Conservation (phyloP, 2,329 filamentous ascomycete genomes). For the Lithohypha guttulata region DNA sequence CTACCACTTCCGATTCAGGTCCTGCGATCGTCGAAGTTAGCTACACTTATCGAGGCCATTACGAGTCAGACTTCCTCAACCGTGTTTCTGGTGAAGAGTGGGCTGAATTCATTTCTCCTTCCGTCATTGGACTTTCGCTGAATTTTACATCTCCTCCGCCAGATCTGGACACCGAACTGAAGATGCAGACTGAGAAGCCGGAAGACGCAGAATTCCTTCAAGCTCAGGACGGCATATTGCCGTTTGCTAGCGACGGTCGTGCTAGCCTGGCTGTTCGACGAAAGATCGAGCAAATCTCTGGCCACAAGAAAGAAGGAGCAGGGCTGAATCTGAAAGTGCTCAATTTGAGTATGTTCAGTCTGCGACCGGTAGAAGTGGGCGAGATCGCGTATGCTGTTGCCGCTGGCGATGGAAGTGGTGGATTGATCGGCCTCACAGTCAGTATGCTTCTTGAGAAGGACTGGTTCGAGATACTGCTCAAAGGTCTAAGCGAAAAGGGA, state of each 20-base stretch:
- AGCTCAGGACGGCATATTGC: slow-evolving; percentile 15
- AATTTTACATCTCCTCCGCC: slow-evolving; percentile 10
- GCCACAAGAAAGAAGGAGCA: neutral
- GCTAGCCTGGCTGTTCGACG: slow-evolving; percentile 14
- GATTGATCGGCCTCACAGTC: slow-evolving; percentile 15
- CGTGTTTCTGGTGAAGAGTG: slow-evolving; percentile 26
- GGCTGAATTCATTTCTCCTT: slow-evolving; percentile 11
- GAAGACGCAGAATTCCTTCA: slow-evolving; percentile 10
- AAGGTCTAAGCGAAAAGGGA: slow-evolving; percentile 9
- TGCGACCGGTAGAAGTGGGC: slow-evolving; percentile 14
- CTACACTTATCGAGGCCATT: slow-evolving; percentile 36
- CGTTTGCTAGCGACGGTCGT: slow-evolving; percentile 17
- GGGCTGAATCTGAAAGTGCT: slow-evolving; percentile 12
- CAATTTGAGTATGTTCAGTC: slow-evolving; percentile 17
- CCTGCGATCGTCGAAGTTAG: slow-evolving; percentile 38
- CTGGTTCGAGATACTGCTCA: slow-evolving; percentile 13
- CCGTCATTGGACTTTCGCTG: slow-evolving; percentile 14
- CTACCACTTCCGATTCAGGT: slow-evolving; percentile 16
- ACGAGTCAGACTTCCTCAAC: slow-evolving; percentile 33
- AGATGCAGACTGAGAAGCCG: slow-evolving; percentile 9
- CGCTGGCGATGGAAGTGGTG: neutral
- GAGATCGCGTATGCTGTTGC: slow-evolving; percentile 15
- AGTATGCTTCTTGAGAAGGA: slow-evolving; percentile 16
- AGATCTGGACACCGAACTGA: slow-evolving; percentile 5
- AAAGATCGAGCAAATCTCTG: slow-evolving; percentile 13